Base-by-base conservation (phyloP, 805 yeast genomes). In the Starmerella powellii region DNA sequence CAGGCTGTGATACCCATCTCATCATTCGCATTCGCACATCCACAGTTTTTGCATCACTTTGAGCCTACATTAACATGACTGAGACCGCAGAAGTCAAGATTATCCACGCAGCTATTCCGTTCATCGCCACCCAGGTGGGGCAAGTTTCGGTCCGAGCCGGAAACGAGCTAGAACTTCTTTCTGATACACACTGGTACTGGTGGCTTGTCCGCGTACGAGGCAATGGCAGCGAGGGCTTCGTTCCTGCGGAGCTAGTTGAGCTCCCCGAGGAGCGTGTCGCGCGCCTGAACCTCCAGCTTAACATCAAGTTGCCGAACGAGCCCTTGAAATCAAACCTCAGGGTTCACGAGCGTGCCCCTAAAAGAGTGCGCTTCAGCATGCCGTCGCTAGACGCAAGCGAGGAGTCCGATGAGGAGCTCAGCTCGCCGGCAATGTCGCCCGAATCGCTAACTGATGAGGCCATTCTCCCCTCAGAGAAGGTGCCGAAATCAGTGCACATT, bases 141-240 rank as follows among this genome's bases (percentile, higher is more conserved):
- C 98, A 88, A 62, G 80, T 94, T 51, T 76, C 80, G 44, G 68
- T 88, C 10, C 59, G 65, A 17, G 76, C 84, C 50, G 87, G 88
- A 56, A 95, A 85, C 54, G 78, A 93, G 1, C 34, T 93, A 49
- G 66, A 73, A 34, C 63, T 91, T 16, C 63, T 91, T 28, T 86
- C 85, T 56, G 98, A 91, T 56, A 78, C 81, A 37, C 95, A 91
- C 62, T 73, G 83, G 47, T 91, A 91, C 63, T 91, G 98, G 98
- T 91, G 98, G 97, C 66, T 88, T 10, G 88, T 91, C 52, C 60
- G 72, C 54, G 58, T 68, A 46, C 66, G 67, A 32, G 61, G 58
- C 34, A 81, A 77, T 57, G 78, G 78, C 2, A 71, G 76, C 51
- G 76, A 88, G 40, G 98, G 98, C 1, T 91, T 87, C 65, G 93